Evolutionary conservation across 495 filamentous ascomycete species (phyloP).

Genomic region (Xylaria palmicola): DNA sequence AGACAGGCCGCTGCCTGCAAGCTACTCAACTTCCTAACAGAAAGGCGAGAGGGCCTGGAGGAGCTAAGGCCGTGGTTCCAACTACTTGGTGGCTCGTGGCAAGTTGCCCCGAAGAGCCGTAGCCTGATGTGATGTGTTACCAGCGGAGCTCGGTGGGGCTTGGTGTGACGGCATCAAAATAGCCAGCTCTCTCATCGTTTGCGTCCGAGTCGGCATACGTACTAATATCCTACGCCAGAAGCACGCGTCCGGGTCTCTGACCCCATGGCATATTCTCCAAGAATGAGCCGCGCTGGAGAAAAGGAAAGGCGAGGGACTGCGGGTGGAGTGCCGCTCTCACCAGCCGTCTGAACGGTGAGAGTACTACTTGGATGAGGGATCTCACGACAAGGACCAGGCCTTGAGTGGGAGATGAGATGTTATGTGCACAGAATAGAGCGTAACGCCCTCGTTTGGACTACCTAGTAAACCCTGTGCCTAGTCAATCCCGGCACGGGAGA

Average conservation of each 20-base stretch:
- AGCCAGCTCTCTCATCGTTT: constrained; percentile 2
- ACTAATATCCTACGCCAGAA: constrained; percentile 7
- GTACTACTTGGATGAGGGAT: constrained; percentile 13
- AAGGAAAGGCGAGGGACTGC: constrained; percentile 22
- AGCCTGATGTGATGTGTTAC: constrained; percentile 49
- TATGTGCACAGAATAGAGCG: constrained; percentile 19
- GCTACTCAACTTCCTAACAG: not conserved
- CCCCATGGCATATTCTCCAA: constrained; percentile 20
- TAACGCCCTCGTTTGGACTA: constrained; percentile 2
- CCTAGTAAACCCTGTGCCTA: too few relatives aligned
- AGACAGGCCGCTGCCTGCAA: not conserved
- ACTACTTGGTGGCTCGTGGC: constrained; percentile 31
- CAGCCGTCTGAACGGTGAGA: constrained; percentile 21
- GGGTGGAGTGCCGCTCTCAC: constrained; percentile 17
- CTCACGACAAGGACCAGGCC: constrained; percentile 24
- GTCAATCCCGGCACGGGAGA: not conserved
- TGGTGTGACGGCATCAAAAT: constrained; percentile 25
- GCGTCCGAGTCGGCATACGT: not conserved
- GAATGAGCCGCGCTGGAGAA: constrained; percentile 30
- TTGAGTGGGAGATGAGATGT: constrained; percentile 24
- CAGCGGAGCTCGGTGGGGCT: constrained; percentile 28
- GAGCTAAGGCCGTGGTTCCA: not conserved
- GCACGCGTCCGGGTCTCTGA: constrained; percentile 18
- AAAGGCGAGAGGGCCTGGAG: not conserved
- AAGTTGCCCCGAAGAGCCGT: constrained; percentile 50